Evolutionary conservation across 1,284 basidiomycete genomes (phyloP).

Genomic region (Rhizoctonia solani): DNA sequence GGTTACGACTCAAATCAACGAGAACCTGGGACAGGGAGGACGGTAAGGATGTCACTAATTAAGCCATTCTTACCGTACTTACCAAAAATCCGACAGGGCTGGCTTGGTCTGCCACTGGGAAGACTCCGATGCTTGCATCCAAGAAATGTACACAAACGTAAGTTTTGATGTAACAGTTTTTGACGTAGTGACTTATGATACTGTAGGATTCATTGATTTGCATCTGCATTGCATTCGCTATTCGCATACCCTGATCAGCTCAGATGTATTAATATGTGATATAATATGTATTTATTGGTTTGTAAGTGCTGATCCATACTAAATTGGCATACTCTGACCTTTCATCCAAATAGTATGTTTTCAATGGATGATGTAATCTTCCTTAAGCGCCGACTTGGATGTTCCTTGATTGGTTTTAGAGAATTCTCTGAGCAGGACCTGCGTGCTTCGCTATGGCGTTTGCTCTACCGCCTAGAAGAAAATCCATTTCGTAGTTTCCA

Average conservation of each 20-base stretch:
- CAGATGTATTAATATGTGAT: background rate
- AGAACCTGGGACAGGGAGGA: constrained; percentile 78
- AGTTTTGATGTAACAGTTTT: constrained; percentile 41
- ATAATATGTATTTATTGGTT: constrained; percentile 15
- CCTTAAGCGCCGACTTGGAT: background rate
- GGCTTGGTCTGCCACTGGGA: constrained; percentile 77
- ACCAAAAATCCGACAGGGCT: constrained; percentile 48
- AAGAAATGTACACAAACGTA: constrained; percentile 72
- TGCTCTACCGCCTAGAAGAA: too few species aligned
- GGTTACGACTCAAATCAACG: constrained; percentile 77
- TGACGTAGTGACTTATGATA: constrained; percentile 32
- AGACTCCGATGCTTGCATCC: constrained; percentile 67
- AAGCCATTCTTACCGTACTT: background rate
- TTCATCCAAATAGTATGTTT: background rate
- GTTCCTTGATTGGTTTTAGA: background rate
- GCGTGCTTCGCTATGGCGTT: background rate
- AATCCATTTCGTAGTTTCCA: too few species aligned
- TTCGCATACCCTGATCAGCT: constrained; percentile 50
- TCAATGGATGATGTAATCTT: constrained; percentile 28
- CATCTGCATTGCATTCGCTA: constrained; percentile 73
- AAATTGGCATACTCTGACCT: background rate
- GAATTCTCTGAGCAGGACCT: background rate
- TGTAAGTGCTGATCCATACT: background rate
- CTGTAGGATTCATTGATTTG: constrained; percentile 71
- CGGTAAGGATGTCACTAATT: constrained; percentile 54